phyloP scores from a whole-genome alignment of 148 eudicot species.

The Rheum nobile region DNA sequence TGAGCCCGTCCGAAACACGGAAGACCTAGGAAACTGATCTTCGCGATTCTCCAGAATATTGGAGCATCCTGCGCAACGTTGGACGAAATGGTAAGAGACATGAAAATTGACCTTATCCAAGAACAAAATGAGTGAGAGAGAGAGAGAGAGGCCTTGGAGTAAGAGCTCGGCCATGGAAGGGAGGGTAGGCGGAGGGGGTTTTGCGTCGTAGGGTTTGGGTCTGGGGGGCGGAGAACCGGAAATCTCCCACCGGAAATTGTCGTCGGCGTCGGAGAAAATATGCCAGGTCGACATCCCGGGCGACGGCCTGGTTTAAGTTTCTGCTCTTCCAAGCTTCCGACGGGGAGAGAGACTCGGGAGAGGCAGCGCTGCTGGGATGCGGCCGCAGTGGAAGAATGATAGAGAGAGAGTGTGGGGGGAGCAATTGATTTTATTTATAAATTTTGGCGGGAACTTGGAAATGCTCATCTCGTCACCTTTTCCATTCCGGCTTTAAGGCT shows the following conservation, averaged over 20 bases:
- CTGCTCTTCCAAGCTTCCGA: not conserved
- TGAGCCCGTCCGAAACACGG: constrained; percentile 44
- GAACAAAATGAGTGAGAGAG: not conserved
- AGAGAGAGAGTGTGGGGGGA: not conserved
- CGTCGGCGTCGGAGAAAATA: constrained; percentile 41
- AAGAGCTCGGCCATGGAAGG: constrained; percentile 71
- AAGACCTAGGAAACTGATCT: constrained; percentile 13
- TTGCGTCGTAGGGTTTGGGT: constrained; percentile 1
- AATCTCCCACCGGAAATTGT: constrained; percentile 53
- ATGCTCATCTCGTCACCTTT: no score
- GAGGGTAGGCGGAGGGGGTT: constrained; percentile 20
- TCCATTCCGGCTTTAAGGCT: no score
- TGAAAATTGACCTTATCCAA: not conserved
- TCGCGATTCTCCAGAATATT: constrained; percentile 23
- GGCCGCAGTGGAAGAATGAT: not conserved
- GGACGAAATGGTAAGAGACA: not conserved
- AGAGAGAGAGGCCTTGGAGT: constrained; percentile 33
- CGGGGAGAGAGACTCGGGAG: not conserved
- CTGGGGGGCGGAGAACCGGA: constrained; percentile 20
- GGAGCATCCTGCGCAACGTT: constrained; percentile 31
- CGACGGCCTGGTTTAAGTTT: not conserved
- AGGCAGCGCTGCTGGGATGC: not conserved
- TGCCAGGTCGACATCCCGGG: constrained; percentile 62
- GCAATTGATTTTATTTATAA: no score
- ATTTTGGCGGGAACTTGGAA: no score